Percentiles rank a stretch among this genome's conserved stretches.
These are phyloP conservation scores for Metroxylon sagu DNA, from an alignment of 176 grass and related monocot species.

Conservation along the genomic window DNA sequence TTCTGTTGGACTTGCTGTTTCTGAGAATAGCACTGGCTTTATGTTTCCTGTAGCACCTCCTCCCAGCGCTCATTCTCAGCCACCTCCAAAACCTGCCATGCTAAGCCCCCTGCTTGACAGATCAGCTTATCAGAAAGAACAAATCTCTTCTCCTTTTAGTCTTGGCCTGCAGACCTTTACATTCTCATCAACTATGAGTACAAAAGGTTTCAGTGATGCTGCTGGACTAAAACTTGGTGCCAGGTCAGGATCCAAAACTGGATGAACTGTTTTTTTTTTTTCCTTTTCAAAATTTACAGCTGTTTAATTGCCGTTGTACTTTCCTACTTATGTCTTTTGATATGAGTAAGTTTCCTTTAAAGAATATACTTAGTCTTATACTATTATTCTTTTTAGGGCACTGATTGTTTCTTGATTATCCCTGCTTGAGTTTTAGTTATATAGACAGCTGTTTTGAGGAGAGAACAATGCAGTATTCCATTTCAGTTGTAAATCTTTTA, in stretches of 20 bases:
- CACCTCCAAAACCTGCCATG: constrained; percentile 19
- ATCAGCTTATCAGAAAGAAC: constrained; percentile 22
- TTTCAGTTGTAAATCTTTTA: too few relatives aligned
- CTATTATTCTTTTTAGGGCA: too few relatives aligned
- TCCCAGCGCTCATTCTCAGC: background rate
- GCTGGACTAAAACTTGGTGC: constrained; percentile 8
- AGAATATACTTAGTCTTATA: too few relatives aligned
- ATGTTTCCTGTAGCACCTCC: constrained; percentile 29
- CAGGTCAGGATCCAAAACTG: constrained; percentile 24
- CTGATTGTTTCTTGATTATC: too few relatives aligned
- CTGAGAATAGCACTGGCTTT: constrained; percentile 25
- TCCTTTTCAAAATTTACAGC: background rate
- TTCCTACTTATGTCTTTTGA: too few relatives aligned
- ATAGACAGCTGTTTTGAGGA: too few relatives aligned
- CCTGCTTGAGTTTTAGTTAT: too few relatives aligned
- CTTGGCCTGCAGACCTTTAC: constrained; percentile 24
- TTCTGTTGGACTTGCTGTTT: constrained; percentile 6
- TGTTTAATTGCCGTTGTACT: too few relatives aligned
- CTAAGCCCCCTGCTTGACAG: background rate
- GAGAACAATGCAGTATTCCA: too few relatives aligned
- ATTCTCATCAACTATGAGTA: constrained; percentile 15
- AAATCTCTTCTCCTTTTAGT: constrained; percentile 9
- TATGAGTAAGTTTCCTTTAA: too few relatives aligned
- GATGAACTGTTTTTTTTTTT: constrained; percentile 20
- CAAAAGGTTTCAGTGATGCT: constrained; percentile 1